A percentile compares a stretch with the other conserved stretches of the same genome.
Evolutionary conservation across 192 early-diverging fungal species (phyloP).

Genomic region (Jimgerdemannia lactiflua): DNA sequence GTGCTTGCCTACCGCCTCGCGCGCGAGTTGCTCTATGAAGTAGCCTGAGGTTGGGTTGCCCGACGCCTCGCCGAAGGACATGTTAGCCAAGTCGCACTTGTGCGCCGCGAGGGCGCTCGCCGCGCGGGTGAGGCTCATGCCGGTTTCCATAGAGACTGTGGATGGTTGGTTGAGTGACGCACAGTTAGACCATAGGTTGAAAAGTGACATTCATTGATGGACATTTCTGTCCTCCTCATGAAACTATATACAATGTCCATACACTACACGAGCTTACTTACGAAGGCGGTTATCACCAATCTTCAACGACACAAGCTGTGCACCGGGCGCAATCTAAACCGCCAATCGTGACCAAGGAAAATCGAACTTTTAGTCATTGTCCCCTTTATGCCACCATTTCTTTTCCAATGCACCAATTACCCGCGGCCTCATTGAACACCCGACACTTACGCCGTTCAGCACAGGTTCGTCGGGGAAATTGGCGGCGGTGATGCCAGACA

Average conservation of each 20-base stretch:
- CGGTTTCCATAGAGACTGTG: constrained; percentile 79
- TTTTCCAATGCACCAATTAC: not conserved
- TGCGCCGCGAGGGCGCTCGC: constrained; percentile 68
- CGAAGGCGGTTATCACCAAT: constrained; percentile 74
- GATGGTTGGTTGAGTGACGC: constrained; percentile 31
- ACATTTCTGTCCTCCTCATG: too few relatives aligned
- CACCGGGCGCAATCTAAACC: constrained; percentile 81
- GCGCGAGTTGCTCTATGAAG: constrained; percentile 76
- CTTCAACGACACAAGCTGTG: constrained; percentile 90
- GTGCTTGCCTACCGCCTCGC: constrained; percentile 81
- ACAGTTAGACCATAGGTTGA: not conserved
- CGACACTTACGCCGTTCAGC: constrained; percentile 69
- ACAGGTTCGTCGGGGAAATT: constrained; percentile 82
- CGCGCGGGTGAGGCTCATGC: constrained; percentile 76
- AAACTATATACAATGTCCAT: not conserved
- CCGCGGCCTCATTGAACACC: too few relatives aligned
- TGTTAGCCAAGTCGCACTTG: constrained; percentile 74
- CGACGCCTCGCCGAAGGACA: constrained; percentile 88
- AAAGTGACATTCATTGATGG: too few relatives aligned
- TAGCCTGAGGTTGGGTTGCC: constrained; percentile 69
- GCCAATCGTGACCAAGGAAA: not conserved
- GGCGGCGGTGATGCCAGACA: constrained; percentile 91
- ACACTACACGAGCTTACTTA: not conserved
- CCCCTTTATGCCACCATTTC: not conserved
- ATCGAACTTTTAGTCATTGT: too few relatives aligned